Base-by-base conservation (phyloP, 176 grass and related monocot species). In the Cenchrus fungigraminus region DNA sequence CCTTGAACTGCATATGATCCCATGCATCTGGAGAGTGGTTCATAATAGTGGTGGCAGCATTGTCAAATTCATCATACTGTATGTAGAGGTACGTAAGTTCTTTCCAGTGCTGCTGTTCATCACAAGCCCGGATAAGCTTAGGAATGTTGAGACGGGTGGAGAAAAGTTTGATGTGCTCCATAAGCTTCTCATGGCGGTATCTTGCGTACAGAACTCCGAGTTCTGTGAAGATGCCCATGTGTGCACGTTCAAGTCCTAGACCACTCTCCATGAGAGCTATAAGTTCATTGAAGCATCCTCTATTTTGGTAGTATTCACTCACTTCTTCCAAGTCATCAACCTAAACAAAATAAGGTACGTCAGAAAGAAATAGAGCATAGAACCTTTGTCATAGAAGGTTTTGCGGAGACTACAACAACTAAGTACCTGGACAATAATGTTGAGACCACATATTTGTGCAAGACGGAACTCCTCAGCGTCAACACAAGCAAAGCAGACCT, bases 1-100 rank as follows among this genome's bases (percentile, higher is more conserved):
- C 96, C 79, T 98, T 95, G 68, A 98, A 98, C 65, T 98, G 93
- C 96, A 95, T 95, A 89, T 98, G 96, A 84, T 98, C 96, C 96
- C 96, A 98, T 60, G 96, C 91, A 91, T 98, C 96, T 74, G 96
- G 96, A 63, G 96, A 98, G 86, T 95, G 95, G 77, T 93, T 94
- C 95, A 98, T 98, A 28, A 98, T 95, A 73, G 95, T 98, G 54
- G 85, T 98, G n/a, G 93, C 93, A 86, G 96, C 96, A 90, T 98
- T 98, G 87, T 98, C 93, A 72, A 95, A 95, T 67, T 98, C 93
- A 83, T 94, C 91, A 64, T 98, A 95, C 49, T 95, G 96, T 66
- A 98, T 95, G 84, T 95, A 95, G 9, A 98, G 89, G 74, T 98
- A 95, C 9, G 93, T 98, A 61, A 98, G 96, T 79, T 95, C 96